Conservation (phyloP, 805 yeast genomes). For the Sporopachydermia lactativora region DNA sequence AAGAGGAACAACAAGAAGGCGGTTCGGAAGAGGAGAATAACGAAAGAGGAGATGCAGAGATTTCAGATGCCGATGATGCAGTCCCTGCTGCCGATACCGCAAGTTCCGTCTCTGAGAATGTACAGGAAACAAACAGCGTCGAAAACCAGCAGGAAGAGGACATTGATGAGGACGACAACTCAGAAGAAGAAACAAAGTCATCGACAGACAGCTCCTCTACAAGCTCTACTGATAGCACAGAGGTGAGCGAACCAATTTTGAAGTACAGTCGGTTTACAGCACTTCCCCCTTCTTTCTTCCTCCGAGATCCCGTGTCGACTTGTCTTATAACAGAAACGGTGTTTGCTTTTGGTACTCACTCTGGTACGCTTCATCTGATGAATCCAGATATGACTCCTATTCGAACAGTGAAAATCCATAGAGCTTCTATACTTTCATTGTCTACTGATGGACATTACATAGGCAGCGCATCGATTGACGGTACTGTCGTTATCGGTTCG, state of each 20-base stretch:
- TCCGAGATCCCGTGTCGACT: constrained; percentile 66
- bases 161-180: constrained; percentile 19
- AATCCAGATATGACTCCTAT: constrained; percentile 43
- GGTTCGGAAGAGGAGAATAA: no score
- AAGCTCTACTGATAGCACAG: constrained; percentile 33
- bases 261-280: constrained; percentile 58
- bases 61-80: no score
- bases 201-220: no score
- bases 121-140: no score
- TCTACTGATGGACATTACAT: constrained; percentile 60
- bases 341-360: constrained; percentile 78
- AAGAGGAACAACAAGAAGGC: no score
- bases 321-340: constrained; percentile 44
- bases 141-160: no score
- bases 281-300: constrained; percentile 59
- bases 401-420: constrained; percentile 69
- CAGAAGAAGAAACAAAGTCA: constrained; percentile 17
- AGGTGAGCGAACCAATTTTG: constrained; percentile 53
- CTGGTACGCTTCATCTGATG: constrained; percentile 66
- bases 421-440: constrained; percentile 67
- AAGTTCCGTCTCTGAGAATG: no score
- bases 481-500: constrained; percentile 76
- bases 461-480: constrained; percentile 89
- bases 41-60: no score
- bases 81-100: no score